phyloP scores from a whole-genome alignment of 805 yeast genomes.

The Candida incommunis region DNA sequence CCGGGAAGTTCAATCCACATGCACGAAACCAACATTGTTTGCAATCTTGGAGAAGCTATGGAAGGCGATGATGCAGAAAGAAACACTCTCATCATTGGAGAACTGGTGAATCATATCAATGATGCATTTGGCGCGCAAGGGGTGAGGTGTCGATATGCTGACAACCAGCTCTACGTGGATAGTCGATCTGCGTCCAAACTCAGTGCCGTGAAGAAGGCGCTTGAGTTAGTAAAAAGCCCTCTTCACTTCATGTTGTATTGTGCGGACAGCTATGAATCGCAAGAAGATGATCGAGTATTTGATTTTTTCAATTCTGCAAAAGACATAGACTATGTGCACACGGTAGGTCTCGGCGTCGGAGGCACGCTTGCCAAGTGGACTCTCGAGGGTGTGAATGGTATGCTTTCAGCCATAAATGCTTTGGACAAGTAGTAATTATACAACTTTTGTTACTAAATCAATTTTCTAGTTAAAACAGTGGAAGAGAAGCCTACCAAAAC shows the following conservation, averaged over 20 bases:
- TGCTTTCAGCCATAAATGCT: conserved; percentile 9
- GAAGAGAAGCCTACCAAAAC: not conserved
- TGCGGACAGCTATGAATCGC: conserved; percentile 14
- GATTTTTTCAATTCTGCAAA: conserved; percentile 16
- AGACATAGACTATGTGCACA: conserved; percentile 10
- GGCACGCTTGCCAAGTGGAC: conserved; percentile 19
- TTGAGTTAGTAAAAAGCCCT: conserved; percentile 8
- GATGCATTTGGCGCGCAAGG: conserved; percentile 49
- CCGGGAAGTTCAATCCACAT: conserved; percentile 64
- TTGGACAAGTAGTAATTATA: not conserved
- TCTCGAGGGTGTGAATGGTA: conserved; percentile 20
- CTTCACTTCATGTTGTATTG: conserved; percentile 14
- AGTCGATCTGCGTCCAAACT: conserved; percentile 39
- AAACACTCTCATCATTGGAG: conserved; percentile 60
- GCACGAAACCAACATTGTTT: conserved; percentile 63
- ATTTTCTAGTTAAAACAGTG: not conserved
- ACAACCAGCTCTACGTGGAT: conserved; percentile 58
- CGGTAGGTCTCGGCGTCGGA: conserved; percentile 17
- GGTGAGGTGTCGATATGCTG: conserved; percentile 66
- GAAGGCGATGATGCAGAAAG: conserved; percentile 40
- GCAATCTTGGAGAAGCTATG: conserved; percentile 56
- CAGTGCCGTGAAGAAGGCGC: conserved; percentile 31
- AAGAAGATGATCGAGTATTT: conserved; percentile 17
- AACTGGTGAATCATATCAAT: conserved; percentile 71
- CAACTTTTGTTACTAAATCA: not conserved